phyloP scores from a whole-genome alignment of 176 grass and related monocot genomes.

The Zea mays region DNA sequence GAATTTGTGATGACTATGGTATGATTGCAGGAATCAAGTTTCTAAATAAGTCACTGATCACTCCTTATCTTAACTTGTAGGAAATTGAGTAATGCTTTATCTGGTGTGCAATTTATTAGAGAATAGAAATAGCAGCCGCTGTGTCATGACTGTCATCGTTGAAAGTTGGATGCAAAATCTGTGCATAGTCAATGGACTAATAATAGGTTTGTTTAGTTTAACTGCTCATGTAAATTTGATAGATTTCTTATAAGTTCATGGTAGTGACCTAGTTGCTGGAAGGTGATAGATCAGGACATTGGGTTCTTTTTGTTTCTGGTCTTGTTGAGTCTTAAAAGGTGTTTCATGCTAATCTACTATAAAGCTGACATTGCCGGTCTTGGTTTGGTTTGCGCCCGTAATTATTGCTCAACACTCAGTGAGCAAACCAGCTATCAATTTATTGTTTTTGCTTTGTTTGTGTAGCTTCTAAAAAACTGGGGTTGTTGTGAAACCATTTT shows the following conservation, averaged over 20 bases:
- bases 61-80: slow-evolving; percentile 1
- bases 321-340: too few species aligned
- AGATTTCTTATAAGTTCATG: background rate
- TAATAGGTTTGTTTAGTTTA: background rate
- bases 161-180: background rate
- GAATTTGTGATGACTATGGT: background rate
- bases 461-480: too few species aligned
- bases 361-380: too few species aligned
- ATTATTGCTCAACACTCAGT: too few species aligned
- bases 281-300: background rate
- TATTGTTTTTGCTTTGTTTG: too few species aligned
- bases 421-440: too few species aligned
- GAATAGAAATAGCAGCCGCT: background rate
- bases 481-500: too few species aligned
- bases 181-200: background rate
- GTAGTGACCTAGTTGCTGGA: background rate
- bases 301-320: too few species aligned
- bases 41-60: background rate
- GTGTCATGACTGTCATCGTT: background rate
- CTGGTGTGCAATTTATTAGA: background rate
- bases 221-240: background rate
- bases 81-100: background rate
- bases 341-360: too few species aligned
- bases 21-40: background rate
- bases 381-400: too few species aligned